Base-by-base conservation (phyloP, 2,329 filamentous ascomycete species). In the Allantophomopsis lycopodina region DNA sequence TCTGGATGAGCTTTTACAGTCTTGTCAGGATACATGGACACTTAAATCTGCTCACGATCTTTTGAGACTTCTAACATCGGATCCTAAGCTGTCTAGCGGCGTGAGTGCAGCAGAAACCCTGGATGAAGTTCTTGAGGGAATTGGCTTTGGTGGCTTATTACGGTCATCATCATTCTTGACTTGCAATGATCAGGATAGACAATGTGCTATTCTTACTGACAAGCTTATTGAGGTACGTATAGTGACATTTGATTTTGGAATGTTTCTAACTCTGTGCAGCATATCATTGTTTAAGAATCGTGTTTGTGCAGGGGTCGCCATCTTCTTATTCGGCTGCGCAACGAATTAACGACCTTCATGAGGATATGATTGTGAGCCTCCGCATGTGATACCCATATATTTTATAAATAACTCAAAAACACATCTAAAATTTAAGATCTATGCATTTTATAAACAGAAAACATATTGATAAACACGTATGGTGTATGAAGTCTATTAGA, bases 131-230 rank as follows among this genome's bases (percentile, higher is more conserved):
- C 60, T 81, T 7, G 67, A 74, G 31, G 67, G 71, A 2, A 68
- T 75, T 54, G 78, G 77, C 2, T 80, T 82, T 44, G 65, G 68
- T 7, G 77, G 78, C 0, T 58, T 83, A 2, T 80, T 73, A 73
- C 65, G 67, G 11, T 53, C 50, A 10, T 50, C 52, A 4, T 55
- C 54, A 7, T 58, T 57, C 34, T 53, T 57, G 28, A 41, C 35
- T 6, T 33, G 40, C 14, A 51, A 52, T 40, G 52, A 55, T 16
- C 47, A 52, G 17, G 53, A 55, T 16, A 52, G 52, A 35, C 50
- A 56, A 36, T 53, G 54, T 38, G 55, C 49, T 33, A 41, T 43
- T 33, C 40, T 54, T 23, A 54, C 51, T 16, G 51, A 54, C 36
- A 44, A 43, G 35, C 47, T 54, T 16, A 54, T 54, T 37, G 52